These are phyloP conservation scores for Shiraia sp. DNA, from an alignment of 2,329 filamentous ascomycete species.

Conservation along the genomic window DNA sequence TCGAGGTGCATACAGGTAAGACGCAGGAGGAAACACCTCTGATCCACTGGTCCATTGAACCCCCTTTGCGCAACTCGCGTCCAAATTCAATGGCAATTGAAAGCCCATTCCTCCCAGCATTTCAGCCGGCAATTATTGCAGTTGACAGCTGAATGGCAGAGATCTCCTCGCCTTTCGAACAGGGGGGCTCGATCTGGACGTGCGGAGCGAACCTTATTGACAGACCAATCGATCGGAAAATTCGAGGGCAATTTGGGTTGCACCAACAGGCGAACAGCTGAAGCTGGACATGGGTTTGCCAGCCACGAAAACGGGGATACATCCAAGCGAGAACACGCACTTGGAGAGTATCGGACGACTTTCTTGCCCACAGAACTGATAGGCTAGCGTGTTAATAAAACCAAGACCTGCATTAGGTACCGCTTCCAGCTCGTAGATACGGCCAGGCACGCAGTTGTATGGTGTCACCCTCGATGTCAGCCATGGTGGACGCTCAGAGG, in stretches of 20 bases:
- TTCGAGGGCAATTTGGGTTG: constrained; percentile 7
- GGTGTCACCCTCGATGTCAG: neutral
- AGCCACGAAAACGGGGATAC: constrained; percentile 24
- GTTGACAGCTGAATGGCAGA: too few species aligned
- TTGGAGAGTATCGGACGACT: too few species aligned
- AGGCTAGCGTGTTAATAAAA: constrained; percentile 7
- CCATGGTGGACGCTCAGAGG: neutral
- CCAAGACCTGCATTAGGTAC: neutral
- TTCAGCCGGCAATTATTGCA: too few species aligned
- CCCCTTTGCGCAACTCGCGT: too few species aligned
- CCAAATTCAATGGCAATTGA: too few species aligned
- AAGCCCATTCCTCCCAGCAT: too few species aligned
- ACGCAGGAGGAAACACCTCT: too few species aligned
- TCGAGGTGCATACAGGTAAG: neutral
- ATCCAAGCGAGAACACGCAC: constrained; percentile 21
- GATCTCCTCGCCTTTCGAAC: too few species aligned
- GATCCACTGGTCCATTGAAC: too few species aligned
- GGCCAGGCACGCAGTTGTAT: constrained; percentile 1
- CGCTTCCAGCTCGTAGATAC: too few species aligned
- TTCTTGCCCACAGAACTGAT: constrained; percentile 5
- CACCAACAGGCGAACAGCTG: constrained; percentile 7
- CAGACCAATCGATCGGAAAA: constrained; percentile 10
- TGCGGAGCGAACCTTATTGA: constrained; percentile 4
- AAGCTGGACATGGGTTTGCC: constrained; percentile 16
- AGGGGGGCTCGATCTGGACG: neutral